phyloP scores from a whole-genome alignment of 495 filamentous ascomycete genomes.

The Neurospora sp. region DNA sequence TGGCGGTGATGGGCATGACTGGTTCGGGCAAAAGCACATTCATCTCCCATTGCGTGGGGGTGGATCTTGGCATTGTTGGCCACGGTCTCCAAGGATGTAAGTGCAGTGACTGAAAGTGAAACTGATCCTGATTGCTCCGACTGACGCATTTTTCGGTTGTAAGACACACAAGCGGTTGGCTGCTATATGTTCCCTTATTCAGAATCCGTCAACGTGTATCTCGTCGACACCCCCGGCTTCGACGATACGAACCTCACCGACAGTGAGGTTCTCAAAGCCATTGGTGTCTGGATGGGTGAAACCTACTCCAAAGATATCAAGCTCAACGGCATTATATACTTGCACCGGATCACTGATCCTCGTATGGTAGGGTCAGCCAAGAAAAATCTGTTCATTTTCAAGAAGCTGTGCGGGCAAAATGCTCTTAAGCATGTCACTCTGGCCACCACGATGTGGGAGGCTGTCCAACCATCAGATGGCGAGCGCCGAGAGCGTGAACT shows the following conservation, averaged over 20 bases:
- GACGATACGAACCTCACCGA: slow-evolving; percentile 28
- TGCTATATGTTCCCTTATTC: not conserved
- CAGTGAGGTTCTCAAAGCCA: slow-evolving; percentile 24
- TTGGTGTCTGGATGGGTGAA: slow-evolving; percentile 16
- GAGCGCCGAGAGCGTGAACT: slow-evolving; percentile 28
- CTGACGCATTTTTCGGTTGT: not conserved
- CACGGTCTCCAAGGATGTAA: not conserved
- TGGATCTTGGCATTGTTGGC: not conserved
- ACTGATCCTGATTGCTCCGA: not conserved
- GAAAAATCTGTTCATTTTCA: slow-evolving; percentile 35
- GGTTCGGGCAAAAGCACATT: slow-evolving; percentile 9
- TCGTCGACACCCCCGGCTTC: slow-evolving; percentile 36
- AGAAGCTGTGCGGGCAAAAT: slow-evolving; percentile 30
- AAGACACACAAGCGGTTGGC: not conserved
- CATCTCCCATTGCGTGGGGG: not conserved
- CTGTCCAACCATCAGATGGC: slow-evolving; percentile 12
- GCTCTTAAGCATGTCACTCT: slow-evolving; percentile 31
- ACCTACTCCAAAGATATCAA: slow-evolving; percentile 1
- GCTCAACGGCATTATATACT: slow-evolving; percentile 30
- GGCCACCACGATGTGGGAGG: slow-evolving; percentile 36
- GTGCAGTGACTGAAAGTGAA: not conserved
- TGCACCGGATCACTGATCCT: slow-evolving; percentile 35
- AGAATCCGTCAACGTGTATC: slow-evolving; percentile 4
- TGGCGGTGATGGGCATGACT: slow-evolving; percentile 6
- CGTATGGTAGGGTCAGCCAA: slow-evolving; percentile 29